Conservation (phyloP, 768 basidiomycete genomes). For the Auricularia cornea region DNA sequence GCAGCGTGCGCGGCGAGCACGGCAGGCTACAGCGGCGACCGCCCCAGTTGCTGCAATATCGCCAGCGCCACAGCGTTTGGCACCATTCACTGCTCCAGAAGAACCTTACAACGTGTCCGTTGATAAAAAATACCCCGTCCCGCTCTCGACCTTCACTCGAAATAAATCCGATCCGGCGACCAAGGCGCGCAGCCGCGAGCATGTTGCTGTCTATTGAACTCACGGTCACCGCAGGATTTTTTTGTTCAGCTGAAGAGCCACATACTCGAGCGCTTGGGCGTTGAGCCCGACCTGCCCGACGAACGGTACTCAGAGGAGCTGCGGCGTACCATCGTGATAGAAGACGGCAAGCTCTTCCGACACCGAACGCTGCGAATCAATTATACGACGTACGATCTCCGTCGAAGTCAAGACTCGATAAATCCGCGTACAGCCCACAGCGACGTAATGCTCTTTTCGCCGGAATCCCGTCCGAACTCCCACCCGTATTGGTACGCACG, state of each 20-base stretch:
- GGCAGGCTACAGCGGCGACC: not conserved
- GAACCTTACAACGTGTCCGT: not conserved
- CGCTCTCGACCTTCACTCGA: too few relatives aligned
- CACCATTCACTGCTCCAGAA: too few relatives aligned
- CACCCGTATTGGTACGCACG: slow-evolving; percentile 19
- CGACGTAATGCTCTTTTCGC: slow-evolving; percentile 16
- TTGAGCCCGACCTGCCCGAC: slow-evolving; percentile 1
- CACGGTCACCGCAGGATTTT: not conserved
- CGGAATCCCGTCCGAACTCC: slow-evolving; percentile 5
- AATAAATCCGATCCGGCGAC: not conserved
- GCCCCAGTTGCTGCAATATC: not conserved
- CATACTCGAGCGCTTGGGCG: not conserved
- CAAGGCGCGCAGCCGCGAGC: too few relatives aligned
- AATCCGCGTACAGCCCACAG: slow-evolving; percentile 12
- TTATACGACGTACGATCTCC: slow-evolving; percentile 17
- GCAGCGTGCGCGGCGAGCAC: not conserved
- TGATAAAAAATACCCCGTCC: not conserved
- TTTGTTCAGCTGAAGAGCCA: not conserved
- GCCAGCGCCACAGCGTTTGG: not conserved
- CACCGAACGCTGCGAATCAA: slow-evolving; percentile 15
- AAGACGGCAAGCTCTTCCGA: slow-evolving; percentile 10
- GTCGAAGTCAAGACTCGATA: slow-evolving; percentile 11
- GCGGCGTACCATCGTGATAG: slow-evolving; percentile 5
- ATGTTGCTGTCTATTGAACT: too few relatives aligned
- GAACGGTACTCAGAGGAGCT: slow-evolving; percentile 8